Base-by-base conservation (phyloP, 371 early-diverging fungal species). In the Conidiobolus incongruus region DNA sequence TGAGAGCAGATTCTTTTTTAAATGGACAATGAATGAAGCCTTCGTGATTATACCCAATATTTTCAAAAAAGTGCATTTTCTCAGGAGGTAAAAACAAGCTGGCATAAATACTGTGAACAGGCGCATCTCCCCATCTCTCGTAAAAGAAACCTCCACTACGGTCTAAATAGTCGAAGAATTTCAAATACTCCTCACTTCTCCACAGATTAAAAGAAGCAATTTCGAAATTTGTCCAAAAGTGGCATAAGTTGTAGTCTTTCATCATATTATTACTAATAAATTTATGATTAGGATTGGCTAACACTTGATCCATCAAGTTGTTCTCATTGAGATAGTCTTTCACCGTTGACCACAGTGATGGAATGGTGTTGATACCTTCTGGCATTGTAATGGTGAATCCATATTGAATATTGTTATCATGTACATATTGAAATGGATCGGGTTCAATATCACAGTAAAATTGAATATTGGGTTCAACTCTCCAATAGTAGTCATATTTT, bases 401-500 rank as follows among this genome's bases (percentile, higher is more conserved):
- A 59, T 91, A 95, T 49, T 72, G 66, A 51, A 81, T 81, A 40
- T 78, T 72, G 50, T 78, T 78, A 38, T 78, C 62, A 50, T 72
- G 60, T 77, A 86, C 81, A 47, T 61, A 86, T 45, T 69, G 55
- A 53, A 95, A 94, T 1, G 88, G 88, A 55, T 95, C 95, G 54
- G 80, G 76, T 46, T 72, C 73, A 17, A 95, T 68, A 47, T 86
- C 74, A 52, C 95, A 95, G 38, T 55, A 63, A 49, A 81, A 86
- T 48, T 72, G 54, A 17, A 86, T 83, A 35, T 68, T 75, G 0
- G 94, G 94, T 55, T 93, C 95, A 12, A 95, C 66, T 5, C 93
- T 61, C 95, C 96, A 95, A 58, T 93, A 97, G 55, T 76, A 95
- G 35, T 91, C 83, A 44, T 72, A 84, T 22, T 69, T 58, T 16